Evolutionary conservation across 352 stramenopile species (phyloP).

Genomic region (Elongisporangium anandrum): DNA sequence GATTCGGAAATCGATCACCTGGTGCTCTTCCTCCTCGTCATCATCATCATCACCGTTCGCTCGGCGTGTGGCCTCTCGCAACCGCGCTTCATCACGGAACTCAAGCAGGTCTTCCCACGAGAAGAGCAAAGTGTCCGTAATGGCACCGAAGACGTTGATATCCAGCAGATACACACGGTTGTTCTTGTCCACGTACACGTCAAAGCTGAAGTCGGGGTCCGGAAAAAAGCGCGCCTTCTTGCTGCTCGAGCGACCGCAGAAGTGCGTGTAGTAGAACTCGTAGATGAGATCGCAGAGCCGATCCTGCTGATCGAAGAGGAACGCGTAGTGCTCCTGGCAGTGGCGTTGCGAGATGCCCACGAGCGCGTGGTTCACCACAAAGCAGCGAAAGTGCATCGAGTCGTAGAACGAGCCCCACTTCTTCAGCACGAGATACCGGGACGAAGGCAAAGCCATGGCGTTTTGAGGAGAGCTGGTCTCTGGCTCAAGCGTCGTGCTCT

Average conservation of each 20-base stretch:
- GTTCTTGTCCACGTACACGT: conserved; percentile 94
- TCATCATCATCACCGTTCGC: conserved; percentile 8
- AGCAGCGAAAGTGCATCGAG: conserved; percentile 95
- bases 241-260: conserved; percentile 16
- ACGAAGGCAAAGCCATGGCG: background rate
- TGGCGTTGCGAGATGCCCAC: conserved; percentile 91
- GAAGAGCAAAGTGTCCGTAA: conserved; percentile 94
- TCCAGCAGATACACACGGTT: conserved; percentile 91
- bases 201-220: conserved; percentile 87
- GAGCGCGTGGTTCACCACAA: conserved; percentile 76
- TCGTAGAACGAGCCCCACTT: conserved; percentile 95
- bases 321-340: conserved; percentile 90
- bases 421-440: conserved; percentile 86
- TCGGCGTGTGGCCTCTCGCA: conserved; percentile 10
- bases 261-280: conserved; percentile 56
- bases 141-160: conserved; percentile 91
- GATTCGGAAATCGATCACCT: conserved; percentile 74
- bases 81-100: conserved; percentile 11
- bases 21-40: conserved; percentile 33
- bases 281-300: conserved; percentile 61
- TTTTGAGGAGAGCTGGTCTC: background rate
- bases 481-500: conserved; percentile 5
- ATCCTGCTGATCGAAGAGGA: conserved; percentile 78
- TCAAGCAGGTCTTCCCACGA: conserved; percentile 84
- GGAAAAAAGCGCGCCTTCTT: conserved; percentile 34